These are phyloP conservation scores for Talaromyces piceae DNA, from an alignment of 2,329 filamentous ascomycete genomes.

Conservation along the genomic window DNA sequence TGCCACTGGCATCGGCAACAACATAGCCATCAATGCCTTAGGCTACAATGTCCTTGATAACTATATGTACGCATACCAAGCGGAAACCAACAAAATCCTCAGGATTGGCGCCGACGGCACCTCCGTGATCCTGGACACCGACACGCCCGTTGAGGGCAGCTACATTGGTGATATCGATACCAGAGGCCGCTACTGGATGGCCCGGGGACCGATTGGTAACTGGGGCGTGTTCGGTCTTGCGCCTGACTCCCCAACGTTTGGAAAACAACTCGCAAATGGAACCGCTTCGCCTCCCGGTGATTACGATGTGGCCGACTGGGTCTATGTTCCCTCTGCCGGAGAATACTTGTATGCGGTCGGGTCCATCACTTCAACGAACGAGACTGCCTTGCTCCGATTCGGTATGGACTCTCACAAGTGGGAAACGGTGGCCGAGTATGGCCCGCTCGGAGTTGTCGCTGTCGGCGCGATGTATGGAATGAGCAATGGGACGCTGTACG, in stretches of 20 bases:
- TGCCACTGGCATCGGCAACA: not conserved
- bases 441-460: not conserved
- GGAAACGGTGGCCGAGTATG: not conserved
- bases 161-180: not conserved
- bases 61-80: not conserved
- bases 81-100: not conserved
- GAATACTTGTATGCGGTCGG: constrained; percentile 1
- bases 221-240: not conserved
- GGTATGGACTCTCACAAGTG: not conserved
- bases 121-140: not conserved
- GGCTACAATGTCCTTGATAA: constrained; percentile 1
- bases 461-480: constrained; percentile 3
- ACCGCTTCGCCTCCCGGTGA: not conserved
- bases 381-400: constrained; percentile 1
- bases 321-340: not conserved
- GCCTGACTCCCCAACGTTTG: not conserved
- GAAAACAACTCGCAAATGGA: not conserved
- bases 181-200: not conserved
- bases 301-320: constrained; percentile 2
- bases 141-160: not conserved
- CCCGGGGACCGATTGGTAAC: not conserved
- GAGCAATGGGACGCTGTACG: constrained; percentile 7
- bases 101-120: not conserved
- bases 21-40: not conserved
- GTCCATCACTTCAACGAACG: not conserved